Conservation (phyloP, 1,139 yeast genomes). For the Suhomyces anneliseae region DNA sequence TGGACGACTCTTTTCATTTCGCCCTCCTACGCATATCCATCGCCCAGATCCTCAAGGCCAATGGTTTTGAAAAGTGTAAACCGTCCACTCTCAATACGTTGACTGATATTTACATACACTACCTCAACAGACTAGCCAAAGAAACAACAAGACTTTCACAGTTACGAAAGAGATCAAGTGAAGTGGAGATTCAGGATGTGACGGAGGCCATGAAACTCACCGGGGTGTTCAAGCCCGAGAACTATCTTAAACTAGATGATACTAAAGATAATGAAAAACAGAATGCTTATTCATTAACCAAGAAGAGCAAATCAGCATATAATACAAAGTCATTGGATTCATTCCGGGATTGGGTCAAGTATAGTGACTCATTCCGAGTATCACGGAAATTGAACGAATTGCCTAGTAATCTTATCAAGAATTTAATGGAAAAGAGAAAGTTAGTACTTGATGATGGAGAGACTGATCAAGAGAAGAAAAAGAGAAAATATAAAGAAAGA, state of each 20-base stretch:
- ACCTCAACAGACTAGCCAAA: conserved; percentile 16
- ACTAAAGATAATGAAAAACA: conserved; percentile 16
- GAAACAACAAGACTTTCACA: conserved; percentile 19
- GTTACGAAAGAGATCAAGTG: conserved; percentile 17
- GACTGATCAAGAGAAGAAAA: conserved; percentile 28
- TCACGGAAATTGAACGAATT: conserved; percentile 32
- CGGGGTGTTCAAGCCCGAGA: conserved; percentile 21
- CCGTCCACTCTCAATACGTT: conserved; percentile 23
- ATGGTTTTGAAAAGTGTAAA: conserved; percentile 29
- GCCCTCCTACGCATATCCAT: conserved; percentile 25
- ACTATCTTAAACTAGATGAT: conserved; percentile 17
- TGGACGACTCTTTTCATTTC: conserved; percentile 27
- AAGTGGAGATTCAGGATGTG: conserved; percentile 19
- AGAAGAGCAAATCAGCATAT: conserved; percentile 21
- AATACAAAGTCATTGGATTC: conserved; percentile 43
- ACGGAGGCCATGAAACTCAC: conserved; percentile 21
- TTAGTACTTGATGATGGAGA: conserved; percentile 26
- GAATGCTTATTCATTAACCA: conserved; percentile 14
- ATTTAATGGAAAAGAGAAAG: conserved; percentile 42
- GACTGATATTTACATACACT: conserved; percentile 25
- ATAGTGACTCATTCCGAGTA: conserved; percentile 29
- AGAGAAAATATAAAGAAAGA: conserved; percentile 20
- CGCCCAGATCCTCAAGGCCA: conserved; percentile 26
- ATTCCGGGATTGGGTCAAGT: conserved; percentile 37
- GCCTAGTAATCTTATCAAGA: conserved; percentile 32